A percentile compares a stretch with the other conserved stretches of the same genome.
These are phyloP conservation scores for Coemansia biformis DNA, from an alignment of 192 early-diverging fungal genomes.

Conservation along the genomic window DNA sequence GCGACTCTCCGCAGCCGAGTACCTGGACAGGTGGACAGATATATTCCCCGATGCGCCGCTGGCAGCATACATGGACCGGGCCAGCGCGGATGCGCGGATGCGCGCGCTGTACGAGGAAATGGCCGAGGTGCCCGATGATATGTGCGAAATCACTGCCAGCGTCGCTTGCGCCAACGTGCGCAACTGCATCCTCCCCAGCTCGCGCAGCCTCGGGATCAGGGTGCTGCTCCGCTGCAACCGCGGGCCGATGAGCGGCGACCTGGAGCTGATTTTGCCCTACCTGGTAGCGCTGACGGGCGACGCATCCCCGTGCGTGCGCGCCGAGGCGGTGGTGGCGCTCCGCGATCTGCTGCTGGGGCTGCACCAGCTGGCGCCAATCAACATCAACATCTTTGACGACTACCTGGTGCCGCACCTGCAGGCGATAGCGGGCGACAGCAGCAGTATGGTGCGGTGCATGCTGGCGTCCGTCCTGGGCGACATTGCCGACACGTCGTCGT, in stretches of 20 bases:
- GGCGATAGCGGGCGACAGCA: slow-evolving; percentile 62
- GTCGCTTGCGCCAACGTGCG: slow-evolving; percentile 42
- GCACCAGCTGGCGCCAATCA: slow-evolving; percentile 68
- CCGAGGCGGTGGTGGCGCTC: slow-evolving; percentile 25
- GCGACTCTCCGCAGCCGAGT: slow-evolving; percentile 68
- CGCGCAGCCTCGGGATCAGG: slow-evolving; percentile 40
- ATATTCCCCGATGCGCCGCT: slow-evolving; percentile 30
- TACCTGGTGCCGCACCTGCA: slow-evolving; percentile 78
- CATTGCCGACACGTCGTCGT: slow-evolving; percentile 70
- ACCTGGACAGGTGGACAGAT: slow-evolving; percentile 67
- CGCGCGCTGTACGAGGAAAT: slow-evolving; percentile 25
- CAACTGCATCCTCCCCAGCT: slow-evolving; percentile 34
- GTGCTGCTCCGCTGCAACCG: slow-evolving; percentile 35
- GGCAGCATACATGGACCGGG: slow-evolving; percentile 41
- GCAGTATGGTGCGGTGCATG: slow-evolving; percentile 70
- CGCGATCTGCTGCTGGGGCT: slow-evolving; percentile 59
- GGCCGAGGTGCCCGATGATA: slow-evolving; percentile 13
- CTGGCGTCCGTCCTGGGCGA: slow-evolving; percentile 79
- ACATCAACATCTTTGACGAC: slow-evolving; percentile 85
- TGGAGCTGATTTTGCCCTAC: slow-evolving; percentile 37
- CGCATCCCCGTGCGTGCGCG: slow-evolving; percentile 37
- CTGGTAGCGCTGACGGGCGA: slow-evolving; percentile 34
- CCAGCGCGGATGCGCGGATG: slow-evolving; percentile 34
- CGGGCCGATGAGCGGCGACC: slow-evolving; percentile 29
- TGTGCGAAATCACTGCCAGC: slow-evolving; percentile 35